A percentile compares a stretch with the other conserved stretches of the same genome.
Conservation (phyloP, 1,139 yeast species). For the Saccharomyces hybrid region DNA sequence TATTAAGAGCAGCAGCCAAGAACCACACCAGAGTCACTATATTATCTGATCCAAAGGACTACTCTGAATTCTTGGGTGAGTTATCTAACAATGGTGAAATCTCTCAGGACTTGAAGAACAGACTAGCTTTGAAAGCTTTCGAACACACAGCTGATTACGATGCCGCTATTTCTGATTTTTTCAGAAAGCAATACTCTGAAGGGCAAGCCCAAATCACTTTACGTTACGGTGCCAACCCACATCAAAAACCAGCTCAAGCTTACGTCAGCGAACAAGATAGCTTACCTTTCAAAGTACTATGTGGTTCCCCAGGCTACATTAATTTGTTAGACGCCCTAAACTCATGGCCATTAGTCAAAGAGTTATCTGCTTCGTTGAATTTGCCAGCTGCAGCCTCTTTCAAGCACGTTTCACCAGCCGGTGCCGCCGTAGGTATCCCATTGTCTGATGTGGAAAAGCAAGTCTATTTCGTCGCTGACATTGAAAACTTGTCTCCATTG, state of each 20-base stretch:
- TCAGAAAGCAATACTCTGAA: slow-evolving; percentile 95
- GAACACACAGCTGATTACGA: slow-evolving; percentile 98
- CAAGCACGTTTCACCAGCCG: slow-evolving; percentile 98
- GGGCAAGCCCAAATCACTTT: slow-evolving; percentile 82
- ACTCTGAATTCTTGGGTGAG: slow-evolving; percentile 78
- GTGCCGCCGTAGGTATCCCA: slow-evolving; percentile 96
- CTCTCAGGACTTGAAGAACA: slow-evolving; percentile 66
- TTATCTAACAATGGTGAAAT: slow-evolving; percentile 59
- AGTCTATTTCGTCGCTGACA: slow-evolving; percentile 88
- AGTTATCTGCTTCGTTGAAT: slow-evolving; percentile 85
- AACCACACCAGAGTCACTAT: slow-evolving; percentile 95
- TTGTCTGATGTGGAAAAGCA: slow-evolving; percentile 85
- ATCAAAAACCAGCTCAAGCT: slow-evolving; percentile 98
- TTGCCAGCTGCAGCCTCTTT: slow-evolving; percentile 98
- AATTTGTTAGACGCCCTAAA: slow-evolving; percentile 92
- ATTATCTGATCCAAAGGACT: slow-evolving; percentile 88
- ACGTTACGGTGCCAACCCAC: slow-evolving; percentile 98
- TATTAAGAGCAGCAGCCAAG: slow-evolving; percentile 96
- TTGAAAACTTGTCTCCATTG: slow-evolving; percentile 89
- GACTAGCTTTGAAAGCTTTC: slow-evolving; percentile 89
- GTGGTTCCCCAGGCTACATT: slow-evolving; percentile 96
- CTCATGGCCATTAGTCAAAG: slow-evolving; percentile 98
- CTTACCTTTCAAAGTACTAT: slow-evolving; percentile 86
- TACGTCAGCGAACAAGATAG: slow-evolving; percentile 71
- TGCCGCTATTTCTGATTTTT: slow-evolving; percentile 89